phyloP scores from a whole-genome alignment of 2,329 filamentous ascomycete genomes.

The Mycosphaerelloides madeirae region DNA sequence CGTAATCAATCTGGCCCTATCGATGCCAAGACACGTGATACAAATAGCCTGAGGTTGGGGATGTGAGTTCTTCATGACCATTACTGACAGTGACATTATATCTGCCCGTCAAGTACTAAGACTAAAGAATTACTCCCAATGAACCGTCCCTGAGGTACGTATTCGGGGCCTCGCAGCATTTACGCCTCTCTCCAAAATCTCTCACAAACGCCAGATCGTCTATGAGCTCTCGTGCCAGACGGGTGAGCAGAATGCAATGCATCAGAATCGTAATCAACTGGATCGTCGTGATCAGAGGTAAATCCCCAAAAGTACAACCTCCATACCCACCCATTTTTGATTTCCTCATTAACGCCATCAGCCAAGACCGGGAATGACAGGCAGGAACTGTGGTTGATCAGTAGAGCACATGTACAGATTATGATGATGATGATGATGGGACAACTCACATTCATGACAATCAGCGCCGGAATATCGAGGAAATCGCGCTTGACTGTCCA shows the following conservation, averaged over 20 bases:
- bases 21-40: too few species aligned
- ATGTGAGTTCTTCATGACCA: too few species aligned
- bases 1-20: too few species aligned
- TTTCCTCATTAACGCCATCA: slow-evolving; percentile 1
- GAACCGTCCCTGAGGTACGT: not conserved
- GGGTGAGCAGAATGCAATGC: slow-evolving; percentile 11
- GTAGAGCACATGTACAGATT: not conserved
- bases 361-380: slow-evolving; percentile 20
- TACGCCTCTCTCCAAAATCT: not conserved
- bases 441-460: slow-evolving; percentile 88
- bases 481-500: slow-evolving; percentile 96
- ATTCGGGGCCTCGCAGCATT: not conserved
- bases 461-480: slow-evolving; percentile 97
- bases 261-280: slow-evolving; percentile 1
- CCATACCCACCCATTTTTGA: slow-evolving; percentile 1
- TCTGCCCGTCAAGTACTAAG: too few species aligned
- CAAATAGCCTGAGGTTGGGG: too few species aligned
- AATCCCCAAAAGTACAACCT: too few species aligned
- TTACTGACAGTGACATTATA: too few species aligned
- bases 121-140: too few species aligned
- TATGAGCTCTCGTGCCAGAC: slow-evolving; percentile 10
- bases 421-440: not conserved
- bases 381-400: slow-evolving; percentile 18
- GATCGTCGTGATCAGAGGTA: not conserved
- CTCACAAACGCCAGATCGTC: not conserved